Percentiles rank a stretch among this genome's conserved stretches.
Evolutionary conservation across 257 asterid species (phyloP).

Genomic region (Scutellaria baicalensis): DNA sequence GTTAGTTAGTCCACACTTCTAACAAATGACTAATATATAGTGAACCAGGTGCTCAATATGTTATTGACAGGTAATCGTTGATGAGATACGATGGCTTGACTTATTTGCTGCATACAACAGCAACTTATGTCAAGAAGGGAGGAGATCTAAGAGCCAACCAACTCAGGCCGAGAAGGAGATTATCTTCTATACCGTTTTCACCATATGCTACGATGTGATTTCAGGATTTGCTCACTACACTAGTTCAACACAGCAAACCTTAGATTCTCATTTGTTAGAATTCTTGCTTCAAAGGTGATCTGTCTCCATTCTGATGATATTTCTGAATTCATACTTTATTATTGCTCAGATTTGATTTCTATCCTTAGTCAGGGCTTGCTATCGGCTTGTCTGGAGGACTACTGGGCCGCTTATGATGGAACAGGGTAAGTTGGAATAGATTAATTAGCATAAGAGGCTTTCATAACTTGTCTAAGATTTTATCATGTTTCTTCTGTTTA

Average conservation of each 20-base stretch:
- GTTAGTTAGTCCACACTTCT: conserved; percentile 25
- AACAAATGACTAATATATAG: background rate
- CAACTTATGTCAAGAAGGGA: conserved; percentile 34
- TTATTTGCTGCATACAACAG: conserved; percentile 44
- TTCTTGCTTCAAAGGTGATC: conserved; percentile 71
- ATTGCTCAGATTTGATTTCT: conserved; percentile 15
- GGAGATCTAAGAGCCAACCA: conserved; percentile 45
- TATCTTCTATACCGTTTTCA: conserved; percentile 47
- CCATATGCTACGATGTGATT: conserved; percentile 66
- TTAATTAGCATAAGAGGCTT: background rate
- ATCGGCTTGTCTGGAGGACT: conserved; percentile 61
- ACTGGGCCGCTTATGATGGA: conserved; percentile 64
- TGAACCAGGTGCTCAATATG: conserved; percentile 9
- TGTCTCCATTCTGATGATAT: background rate
- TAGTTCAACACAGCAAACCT: conserved; percentile 46
- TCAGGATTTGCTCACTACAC: conserved; percentile 72
- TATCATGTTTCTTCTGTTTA: background rate
- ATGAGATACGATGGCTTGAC: conserved; percentile 82
- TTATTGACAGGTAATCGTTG: conserved; percentile 48
- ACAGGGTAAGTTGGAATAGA: conserved; percentile 35
- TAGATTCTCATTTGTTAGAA: conserved; percentile 46
- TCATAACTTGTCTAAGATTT: background rate
- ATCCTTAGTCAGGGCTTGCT: conserved; percentile 61
- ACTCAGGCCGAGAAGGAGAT: conserved; percentile 71
- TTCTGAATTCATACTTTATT: background rate